Evolutionary conservation across 352 stramenopile species (phyloP).

Genomic region (Phytophthora pisi): DNA sequence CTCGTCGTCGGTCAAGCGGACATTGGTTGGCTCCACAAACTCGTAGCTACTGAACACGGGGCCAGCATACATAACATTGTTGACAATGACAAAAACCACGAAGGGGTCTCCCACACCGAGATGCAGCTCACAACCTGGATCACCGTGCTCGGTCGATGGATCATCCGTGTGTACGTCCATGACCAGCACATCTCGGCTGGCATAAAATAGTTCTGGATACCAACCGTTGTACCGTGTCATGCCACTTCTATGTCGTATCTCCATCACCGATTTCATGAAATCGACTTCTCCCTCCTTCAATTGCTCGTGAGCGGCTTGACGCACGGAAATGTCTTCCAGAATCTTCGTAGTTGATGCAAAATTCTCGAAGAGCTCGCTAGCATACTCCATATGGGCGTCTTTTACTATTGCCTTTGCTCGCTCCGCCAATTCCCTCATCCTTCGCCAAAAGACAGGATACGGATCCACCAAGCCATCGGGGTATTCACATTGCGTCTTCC

Average conservation of each 20-base stretch:
- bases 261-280: conserved; percentile 38
- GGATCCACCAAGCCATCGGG: conserved; percentile 33
- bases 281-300: conserved; percentile 16
- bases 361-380: neutral
- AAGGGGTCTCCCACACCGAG: conserved; percentile 12
- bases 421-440: too few relatives aligned
- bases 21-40: conserved; percentile 18
- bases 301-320: conserved; percentile 2
- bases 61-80: conserved; percentile 7
- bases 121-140: conserved; percentile 15
- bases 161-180: conserved; percentile 19
- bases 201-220: too few relatives aligned
- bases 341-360: conserved; percentile 23
- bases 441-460: conserved; percentile 18
- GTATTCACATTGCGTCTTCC: too few relatives aligned
- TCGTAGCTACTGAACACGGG: conserved; percentile 28
- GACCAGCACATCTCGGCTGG: conserved; percentile 19
- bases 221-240: conserved; percentile 18
- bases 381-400: too few relatives aligned
- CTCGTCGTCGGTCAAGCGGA: conserved; percentile 8
- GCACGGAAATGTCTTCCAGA: conserved; percentile 16
- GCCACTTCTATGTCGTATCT: conserved; percentile 16
- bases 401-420: neutral
- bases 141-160: conserved; percentile 2
- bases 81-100: conserved; percentile 2